These are phyloP conservation scores for Vigna reflexopilosa DNA, from an alignment of 306 rosid genomes.

Conservation along the genomic window DNA sequence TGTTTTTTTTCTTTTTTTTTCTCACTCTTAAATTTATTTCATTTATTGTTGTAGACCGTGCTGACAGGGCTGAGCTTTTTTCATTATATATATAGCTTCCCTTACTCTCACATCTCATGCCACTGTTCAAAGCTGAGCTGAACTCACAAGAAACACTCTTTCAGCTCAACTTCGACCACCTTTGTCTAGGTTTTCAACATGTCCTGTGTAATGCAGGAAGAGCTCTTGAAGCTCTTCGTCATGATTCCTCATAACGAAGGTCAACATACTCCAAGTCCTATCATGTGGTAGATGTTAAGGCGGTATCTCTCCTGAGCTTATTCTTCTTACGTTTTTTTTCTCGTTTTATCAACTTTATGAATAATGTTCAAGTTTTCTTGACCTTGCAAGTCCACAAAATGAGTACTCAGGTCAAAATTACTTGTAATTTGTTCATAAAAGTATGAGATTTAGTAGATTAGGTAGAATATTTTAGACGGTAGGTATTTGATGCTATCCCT, in stretches of 20 bases:
- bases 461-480: background rate
- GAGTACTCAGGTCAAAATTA: background rate
- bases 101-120: slow-evolving; percentile 39
- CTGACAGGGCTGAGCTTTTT: slow-evolving; percentile 13
- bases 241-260: slow-evolving; percentile 32
- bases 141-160: background rate
- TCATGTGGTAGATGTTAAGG: slow-evolving; percentile 49
- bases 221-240: background rate
- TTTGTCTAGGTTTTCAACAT: slow-evolving; percentile 10
- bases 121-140: slow-evolving; percentile 40
- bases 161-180: background rate
- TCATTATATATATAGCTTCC: slow-evolving; percentile 52
- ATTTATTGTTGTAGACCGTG: slow-evolving; percentile 17
- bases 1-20: slow-evolving; percentile 28
- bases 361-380: slow-evolving; percentile 83
- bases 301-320: slow-evolving; percentile 99
- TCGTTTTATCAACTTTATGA: slow-evolving; percentile 21
- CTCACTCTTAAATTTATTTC: slow-evolving; percentile 21
- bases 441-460: background rate
- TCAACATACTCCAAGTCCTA: background rate
- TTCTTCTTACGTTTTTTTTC: slow-evolving; percentile 33
- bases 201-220: background rate
- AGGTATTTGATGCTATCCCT: slow-evolving; percentile 34
- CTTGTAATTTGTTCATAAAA: background rate
- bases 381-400: slow-evolving; percentile 89